phyloP scores from a whole-genome alignment of 352 stramenopile species.

The Globisporangium canariense region DNA sequence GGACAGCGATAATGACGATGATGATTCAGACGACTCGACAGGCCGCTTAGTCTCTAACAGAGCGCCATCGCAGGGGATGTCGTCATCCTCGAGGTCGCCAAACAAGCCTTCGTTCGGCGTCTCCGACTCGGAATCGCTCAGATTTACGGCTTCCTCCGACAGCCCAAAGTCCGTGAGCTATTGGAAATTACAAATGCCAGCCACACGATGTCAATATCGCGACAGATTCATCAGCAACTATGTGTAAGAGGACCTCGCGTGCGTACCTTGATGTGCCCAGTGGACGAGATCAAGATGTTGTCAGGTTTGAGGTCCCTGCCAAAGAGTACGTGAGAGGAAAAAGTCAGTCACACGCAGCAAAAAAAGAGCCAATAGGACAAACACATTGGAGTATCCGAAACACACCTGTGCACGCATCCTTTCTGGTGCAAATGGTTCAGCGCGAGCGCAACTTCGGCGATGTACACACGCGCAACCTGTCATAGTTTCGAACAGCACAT shows the following conservation, averaged over 20 bases:
- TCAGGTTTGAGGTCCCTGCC: slow-evolving; percentile 87
- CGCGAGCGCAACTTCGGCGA: slow-evolving; percentile 83
- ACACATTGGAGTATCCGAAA: not conserved
- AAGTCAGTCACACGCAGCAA: slow-evolving; percentile 8
- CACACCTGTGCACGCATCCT: slow-evolving; percentile 77
- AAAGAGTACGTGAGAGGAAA: slow-evolving; percentile 8
- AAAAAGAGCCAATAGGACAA: not conserved
- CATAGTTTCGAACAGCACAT: not conserved
- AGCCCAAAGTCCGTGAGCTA: slow-evolving; percentile 87
- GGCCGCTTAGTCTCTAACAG: not conserved
- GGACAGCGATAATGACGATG: not conserved
- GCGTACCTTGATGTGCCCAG: slow-evolving; percentile 82
- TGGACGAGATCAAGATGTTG: slow-evolving; percentile 88
- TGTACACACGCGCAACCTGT: slow-evolving; percentile 84
- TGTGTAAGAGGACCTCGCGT: slow-evolving; percentile 3
- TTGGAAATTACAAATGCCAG: not conserved
- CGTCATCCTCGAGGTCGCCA: slow-evolving; percentile 17
- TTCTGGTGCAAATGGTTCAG: slow-evolving; percentile 86
- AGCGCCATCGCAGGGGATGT: not conserved
- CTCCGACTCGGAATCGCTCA: slow-evolving; percentile 42
- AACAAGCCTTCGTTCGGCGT: slow-evolving; percentile 17
- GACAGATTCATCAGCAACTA: not conserved
- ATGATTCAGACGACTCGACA: slow-evolving; percentile 1
- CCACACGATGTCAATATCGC: not conserved
- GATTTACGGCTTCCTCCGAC: slow-evolving; percentile 69